Evolutionary conservation across 2,329 filamentous ascomycete genomes (phyloP).

Genomic region (Fusarium sp.): DNA sequence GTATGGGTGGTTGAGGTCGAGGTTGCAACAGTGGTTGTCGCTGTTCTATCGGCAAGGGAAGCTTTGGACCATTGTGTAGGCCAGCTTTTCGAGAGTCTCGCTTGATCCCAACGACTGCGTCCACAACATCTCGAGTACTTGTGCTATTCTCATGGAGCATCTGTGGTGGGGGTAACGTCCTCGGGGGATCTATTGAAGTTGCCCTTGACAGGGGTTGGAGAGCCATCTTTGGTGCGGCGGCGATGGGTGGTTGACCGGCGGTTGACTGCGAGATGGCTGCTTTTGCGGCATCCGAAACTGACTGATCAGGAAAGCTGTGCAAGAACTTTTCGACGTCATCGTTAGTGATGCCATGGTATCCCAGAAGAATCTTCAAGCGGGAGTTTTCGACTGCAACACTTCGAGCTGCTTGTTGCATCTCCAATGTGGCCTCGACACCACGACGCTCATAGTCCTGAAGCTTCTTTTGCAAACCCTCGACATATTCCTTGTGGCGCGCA

Average conservation of each 20-base stretch:
- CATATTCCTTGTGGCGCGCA: conserved; percentile 61
- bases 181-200: conserved; percentile 30
- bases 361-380: conserved; percentile 56
- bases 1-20: conserved; percentile 31
- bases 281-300: conserved; percentile 46
- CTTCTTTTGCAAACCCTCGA: conserved; percentile 59
- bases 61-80: conserved; percentile 4
- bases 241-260: conserved; percentile 12
- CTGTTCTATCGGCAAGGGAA: conserved; percentile 32
- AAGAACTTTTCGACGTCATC: conserved; percentile 56
- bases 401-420: conserved; percentile 65
- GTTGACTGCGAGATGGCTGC: conserved; percentile 38
- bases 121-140: conserved; percentile 43
- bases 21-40: conserved; percentile 39
- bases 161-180: conserved; percentile 23
- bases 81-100: conserved; percentile 34
- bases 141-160: conserved; percentile 33
- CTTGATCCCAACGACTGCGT: conserved; percentile 44
- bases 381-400: conserved; percentile 62
- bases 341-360: conserved; percentile 52
- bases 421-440: conserved; percentile 60
- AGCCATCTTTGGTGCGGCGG: conserved; percentile 31
- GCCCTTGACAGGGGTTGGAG: conserved; percentile 39
- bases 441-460: conserved; percentile 60
- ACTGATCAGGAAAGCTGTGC: conserved; percentile 50